Conservation (phyloP, 768 basidiomycete species). For the Kwoniella botswanensis region DNA sequence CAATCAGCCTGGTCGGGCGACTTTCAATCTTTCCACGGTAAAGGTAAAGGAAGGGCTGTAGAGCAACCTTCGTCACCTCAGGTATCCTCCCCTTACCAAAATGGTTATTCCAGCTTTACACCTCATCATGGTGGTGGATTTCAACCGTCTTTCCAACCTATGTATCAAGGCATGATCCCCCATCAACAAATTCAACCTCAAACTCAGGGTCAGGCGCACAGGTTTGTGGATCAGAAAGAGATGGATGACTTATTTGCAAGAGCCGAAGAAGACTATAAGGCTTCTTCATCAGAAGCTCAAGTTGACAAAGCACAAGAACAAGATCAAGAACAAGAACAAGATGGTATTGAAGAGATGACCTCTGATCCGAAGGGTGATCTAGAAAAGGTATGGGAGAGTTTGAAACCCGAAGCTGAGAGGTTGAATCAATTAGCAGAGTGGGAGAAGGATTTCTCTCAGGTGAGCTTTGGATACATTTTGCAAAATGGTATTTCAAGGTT, state of each 20-base stretch:
- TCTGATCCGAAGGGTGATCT: constrained; percentile 49
- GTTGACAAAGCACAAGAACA: constrained; percentile 7
- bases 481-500: not conserved
- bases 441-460: constrained; percentile 57
- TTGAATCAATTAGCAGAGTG: constrained; percentile 54
- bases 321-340: constrained; percentile 13
- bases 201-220: not conserved
- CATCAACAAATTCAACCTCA: not conserved
- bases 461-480: constrained; percentile 22
- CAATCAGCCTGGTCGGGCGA: constrained; percentile 25
- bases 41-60: constrained; percentile 70
- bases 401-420: constrained; percentile 54
- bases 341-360: constrained; percentile 28
- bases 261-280: constrained; percentile 41
- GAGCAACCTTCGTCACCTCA: constrained; percentile 33
- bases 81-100: not conserved
- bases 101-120: constrained; percentile 1
- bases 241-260: constrained; percentile 22
- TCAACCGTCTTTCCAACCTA: constrained; percentile 15
- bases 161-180: constrained; percentile 7
- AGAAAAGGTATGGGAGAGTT: constrained; percentile 56
- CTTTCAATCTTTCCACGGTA: constrained; percentile 64
- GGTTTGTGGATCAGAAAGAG: constrained; percentile 14
- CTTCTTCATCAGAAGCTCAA: constrained; percentile 36
- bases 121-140: constrained; percentile 8